Conservation (phyloP, 2,329 filamentous ascomycete genomes). For the Nannizziopsis barbatae region DNA sequence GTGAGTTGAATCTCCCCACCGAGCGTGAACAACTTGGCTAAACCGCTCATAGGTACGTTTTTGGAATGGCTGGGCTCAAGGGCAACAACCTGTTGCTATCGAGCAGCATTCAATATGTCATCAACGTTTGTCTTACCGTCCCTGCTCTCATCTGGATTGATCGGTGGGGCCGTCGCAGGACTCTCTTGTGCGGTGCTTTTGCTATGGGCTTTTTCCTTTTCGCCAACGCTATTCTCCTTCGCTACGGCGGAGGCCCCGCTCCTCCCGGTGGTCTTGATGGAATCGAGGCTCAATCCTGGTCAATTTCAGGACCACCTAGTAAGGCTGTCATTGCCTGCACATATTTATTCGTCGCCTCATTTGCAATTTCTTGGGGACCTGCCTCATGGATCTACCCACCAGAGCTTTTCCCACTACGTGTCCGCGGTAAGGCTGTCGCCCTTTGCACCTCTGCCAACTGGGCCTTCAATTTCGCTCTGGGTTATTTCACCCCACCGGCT, state of each 20-base stretch:
- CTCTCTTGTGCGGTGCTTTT: conserved; percentile 53
- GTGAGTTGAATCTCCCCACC: conserved; percentile 12
- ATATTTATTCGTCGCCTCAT: conserved; percentile 61
- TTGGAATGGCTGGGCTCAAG: conserved; percentile 58
- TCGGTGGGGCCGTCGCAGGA: conserved; percentile 59
- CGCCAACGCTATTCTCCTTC: conserved; percentile 35
- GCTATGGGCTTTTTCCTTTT: conserved; percentile 47
- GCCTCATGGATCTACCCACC: conserved; percentile 50
- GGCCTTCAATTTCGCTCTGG: conserved; percentile 48
- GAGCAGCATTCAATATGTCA: conserved; percentile 62
- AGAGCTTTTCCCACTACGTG: conserved; percentile 51
- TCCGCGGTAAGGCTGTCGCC: conserved; percentile 54
- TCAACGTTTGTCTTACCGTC: conserved; percentile 70
- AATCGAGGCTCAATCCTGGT: conserved; percentile 31
- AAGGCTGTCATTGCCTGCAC: conserved; percentile 57
- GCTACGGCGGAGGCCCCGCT: conserved; percentile 33
- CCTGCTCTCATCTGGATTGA: conserved; percentile 66
- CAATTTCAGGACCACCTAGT: conserved; percentile 35
- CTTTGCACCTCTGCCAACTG: conserved; percentile 52
- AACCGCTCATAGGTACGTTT: conserved; percentile 45
- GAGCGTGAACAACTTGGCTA: neutral
- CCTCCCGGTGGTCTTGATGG: conserved; percentile 20
- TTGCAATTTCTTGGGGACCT: conserved; percentile 53
- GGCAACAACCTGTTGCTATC: conserved; percentile 51
- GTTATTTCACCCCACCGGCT: conserved; percentile 48